Evolutionary conservation across 1,139 yeast genomes (phyloP), one percentile per base, ranked within the genome.

Genomic region (Pichia sp.): DNA sequence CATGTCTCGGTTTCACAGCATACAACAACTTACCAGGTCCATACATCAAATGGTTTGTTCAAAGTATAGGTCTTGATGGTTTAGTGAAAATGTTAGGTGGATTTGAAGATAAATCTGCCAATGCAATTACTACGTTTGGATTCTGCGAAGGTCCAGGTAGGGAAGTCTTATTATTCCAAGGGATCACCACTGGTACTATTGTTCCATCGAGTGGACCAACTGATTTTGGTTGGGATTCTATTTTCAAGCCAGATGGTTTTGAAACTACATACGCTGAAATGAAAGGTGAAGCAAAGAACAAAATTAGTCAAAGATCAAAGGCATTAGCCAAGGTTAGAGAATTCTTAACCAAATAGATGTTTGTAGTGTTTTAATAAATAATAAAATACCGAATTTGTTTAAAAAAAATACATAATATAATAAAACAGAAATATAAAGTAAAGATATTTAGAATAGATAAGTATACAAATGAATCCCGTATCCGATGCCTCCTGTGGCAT

Each of bases 181-280:
- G 99, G 4, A 68, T 81, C 38, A 88, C 96, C 4, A 72, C 77
- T 17, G 99, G 99, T 12, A 67, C 60, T 10, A 90, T 94, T 58
- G 98, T 91, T 4, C 69, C 70, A 15, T 77, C 89, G 47, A 70
- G 95, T 57, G 96, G 98, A 3, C 83, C 87, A 21, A 75, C 81
- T 21, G 77, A 78, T 52, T 94, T 94, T 65, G 99, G 99, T 3
- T 94, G 97, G 96, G 97, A 93, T 68, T 83, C 96, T 7, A 72
- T 88, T 42, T 93, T 93, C 66, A 76, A 83, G 68, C 98, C 99
- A 3, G 68, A 70, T 34, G 95, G 93, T 1, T 74, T 68, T 50
- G 68, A 72, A 15, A 63, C 82, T 62, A 91, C 98, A 0, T 88
- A 85, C 63, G 98, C 98, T n/a, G 97, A 93, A 67, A 81, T 94